Evolutionary conservation across 164 flowering plant species (phyloP), one percentile per base, ranked within the genome.

Genomic region (Malania oleifera): DNA sequence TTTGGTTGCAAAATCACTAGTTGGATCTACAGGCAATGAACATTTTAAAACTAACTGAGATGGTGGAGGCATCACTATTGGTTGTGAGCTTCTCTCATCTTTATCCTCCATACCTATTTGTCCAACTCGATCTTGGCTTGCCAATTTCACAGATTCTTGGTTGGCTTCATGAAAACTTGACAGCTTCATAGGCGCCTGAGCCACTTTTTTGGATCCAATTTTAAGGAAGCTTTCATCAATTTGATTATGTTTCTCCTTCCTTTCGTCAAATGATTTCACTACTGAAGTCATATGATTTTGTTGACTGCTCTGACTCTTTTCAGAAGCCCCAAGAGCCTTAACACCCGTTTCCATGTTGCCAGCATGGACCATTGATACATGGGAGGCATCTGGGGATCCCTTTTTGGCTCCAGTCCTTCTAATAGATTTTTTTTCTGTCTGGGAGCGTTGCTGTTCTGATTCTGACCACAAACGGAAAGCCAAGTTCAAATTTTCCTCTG

Each of bases 51-150:
- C 59, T 23, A 56, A 48, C 26, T 80, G 84, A 63, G 78, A 59
- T 25, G 77, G 62, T 28, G 83, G 76, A 70, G 83, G 76, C 40
- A 63, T 61, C 67, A 77, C 24, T 44, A 59, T 48, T 43, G 60
- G 54, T 52, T 75, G 70, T 31, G 75, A 56, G 28, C 52, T 72
- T 61, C 66, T 76, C 54, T 57, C 49, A 24, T 61, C 62, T 28
- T 28, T 56, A 17, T 27, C 64, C 24, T 41, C 52, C 14, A 18
- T 61, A 59, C 22, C 52, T 20, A 60, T 49, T 55, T 56, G 64
- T 45, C 67, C 67, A 54, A 47, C 45, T 51, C 65, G 43, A 25
- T 54, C 60, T 52, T 70, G 72, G 26, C 60, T 64, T 59, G 35
- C 62, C 60, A 50, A 54, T 62, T 56, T 47, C 45, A 60, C 44